Base-by-base conservation (phyloP, 129 eudicot genomes). In the Scalesia atractyloides region DNA sequence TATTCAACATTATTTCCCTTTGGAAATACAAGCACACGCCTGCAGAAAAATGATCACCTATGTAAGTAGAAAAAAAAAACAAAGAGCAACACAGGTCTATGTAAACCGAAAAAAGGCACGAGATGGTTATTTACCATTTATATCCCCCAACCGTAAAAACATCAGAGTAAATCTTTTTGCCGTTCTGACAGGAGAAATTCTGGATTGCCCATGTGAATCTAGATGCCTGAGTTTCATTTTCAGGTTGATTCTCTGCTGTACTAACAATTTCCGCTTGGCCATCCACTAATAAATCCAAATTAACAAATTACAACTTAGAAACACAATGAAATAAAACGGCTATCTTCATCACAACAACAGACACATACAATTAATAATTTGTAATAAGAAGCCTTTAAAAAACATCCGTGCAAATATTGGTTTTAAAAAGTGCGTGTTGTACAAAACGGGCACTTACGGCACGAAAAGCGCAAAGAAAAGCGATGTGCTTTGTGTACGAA, bases 21-120 rank as follows among this genome's bases (percentile, higher is more conserved):
- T 0, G 98, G 98, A 76, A 93, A 89, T 44, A 90, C 80, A 68
- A 93, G 92, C 64, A 89, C 87, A 64, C 98, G 91, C 98, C 98
- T 93, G 87, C 70, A 18, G 54, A 48, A 58, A 37, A 10, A 72
- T 73, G 50, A 24, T 17, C 72, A 70, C 61, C 62, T 78, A 49
- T 64, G 36, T 52, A 56, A 54, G 73, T 76, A 15, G 9, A 51
- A 48, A 19, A 26, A 51, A 48, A 19, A 26, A 37, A 34, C 37
- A 34, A 63, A 63, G 24, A 70, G 41, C 43, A 61, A 22, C 36
- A 17, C 39, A 44, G 5, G 18, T 54, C 9, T 58, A 66, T 47
- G 69, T 61, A 53, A 37, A 19, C 69, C 47, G 30, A 37, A 74
- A 33, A 16, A 50, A 22, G 26, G 30, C 43, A 37, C 11, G 9